These are phyloP conservation scores for Teratosphaeria gauchensis DNA, from an alignment of 2,329 filamentous ascomycete genomes.

Conservation along the genomic window DNA sequence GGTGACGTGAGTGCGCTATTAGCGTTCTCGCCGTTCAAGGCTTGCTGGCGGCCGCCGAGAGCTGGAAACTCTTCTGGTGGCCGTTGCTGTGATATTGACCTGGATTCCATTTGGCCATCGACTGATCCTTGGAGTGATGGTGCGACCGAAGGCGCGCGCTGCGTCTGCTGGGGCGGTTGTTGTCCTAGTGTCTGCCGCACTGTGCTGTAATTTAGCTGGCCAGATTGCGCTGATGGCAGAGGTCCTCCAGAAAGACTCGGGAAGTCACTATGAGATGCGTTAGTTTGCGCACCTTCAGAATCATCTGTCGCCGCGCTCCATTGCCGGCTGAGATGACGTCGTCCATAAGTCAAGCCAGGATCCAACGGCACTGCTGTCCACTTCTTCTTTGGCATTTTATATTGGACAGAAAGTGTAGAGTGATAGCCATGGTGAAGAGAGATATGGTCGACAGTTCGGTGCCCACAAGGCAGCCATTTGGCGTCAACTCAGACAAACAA, in stretches of 20 bases:
- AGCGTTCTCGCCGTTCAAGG: slow-evolving; percentile 34
- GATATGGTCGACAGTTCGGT: neutral
- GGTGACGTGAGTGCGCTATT: slow-evolving; percentile 16
- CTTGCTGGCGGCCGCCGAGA: slow-evolving; percentile 38
- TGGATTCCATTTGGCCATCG: slow-evolving; percentile 32
- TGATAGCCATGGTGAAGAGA: neutral
- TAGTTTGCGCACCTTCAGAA: neutral
- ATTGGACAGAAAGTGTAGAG: neutral
- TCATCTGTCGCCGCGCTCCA: neutral
- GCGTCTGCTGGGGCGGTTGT: slow-evolving; percentile 29
- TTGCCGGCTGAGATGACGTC: neutral
- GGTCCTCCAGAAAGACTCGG: slow-evolving; percentile 50
- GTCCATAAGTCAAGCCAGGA: neutral
- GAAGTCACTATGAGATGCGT: slow-evolving; percentile 45
- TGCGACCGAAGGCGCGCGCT: slow-evolving; percentile 36
- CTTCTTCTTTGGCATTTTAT: neutral
- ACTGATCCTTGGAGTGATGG: slow-evolving; percentile 39
- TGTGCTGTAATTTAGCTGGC: slow-evolving; percentile 46
- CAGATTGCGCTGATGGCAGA: slow-evolving; percentile 41
- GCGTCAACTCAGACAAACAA: neutral
- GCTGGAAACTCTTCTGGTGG: slow-evolving; percentile 51
- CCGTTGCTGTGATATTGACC: slow-evolving; percentile 21
- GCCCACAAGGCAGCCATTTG: neutral
- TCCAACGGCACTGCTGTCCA: neutral
- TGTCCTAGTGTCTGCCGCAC: slow-evolving; percentile 35